Conservation (phyloP, 2,329 filamentous ascomycete genomes). For the Exophiala aquamarina region DNA sequence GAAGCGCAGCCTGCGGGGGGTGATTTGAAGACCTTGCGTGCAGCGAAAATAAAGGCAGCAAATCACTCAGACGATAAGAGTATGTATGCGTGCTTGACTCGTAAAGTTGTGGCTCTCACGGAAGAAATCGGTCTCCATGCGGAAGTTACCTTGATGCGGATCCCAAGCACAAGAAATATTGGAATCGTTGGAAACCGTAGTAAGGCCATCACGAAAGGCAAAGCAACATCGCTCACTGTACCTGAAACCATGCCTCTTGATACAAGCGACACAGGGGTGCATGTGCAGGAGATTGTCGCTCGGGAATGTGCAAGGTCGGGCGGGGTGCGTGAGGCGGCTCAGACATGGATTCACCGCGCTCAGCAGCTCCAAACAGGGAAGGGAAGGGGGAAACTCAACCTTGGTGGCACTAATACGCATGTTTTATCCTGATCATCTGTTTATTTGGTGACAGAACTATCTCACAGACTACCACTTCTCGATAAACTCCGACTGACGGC, state of each 20-base stretch:
- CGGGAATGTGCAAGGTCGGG: slow-evolving; percentile 48
- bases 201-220: neutral
- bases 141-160: slow-evolving; percentile 83
- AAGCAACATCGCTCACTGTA: neutral
- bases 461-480: slow-evolving; percentile 21
- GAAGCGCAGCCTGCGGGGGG: slow-evolving; percentile 37
- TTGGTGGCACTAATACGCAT: slow-evolving; percentile 9
- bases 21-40: slow-evolving; percentile 41
- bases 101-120: slow-evolving; percentile 71
- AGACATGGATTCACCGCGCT: slow-evolving; percentile 54
- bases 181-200: slow-evolving; percentile 68
- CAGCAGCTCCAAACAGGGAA: slow-evolving; percentile 47
- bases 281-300: slow-evolving; percentile 62
- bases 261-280: slow-evolving; percentile 36
- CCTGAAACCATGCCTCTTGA: neutral
- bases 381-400: slow-evolving; percentile 38
- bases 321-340: slow-evolving; percentile 44
- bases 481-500: slow-evolving; percentile 23
- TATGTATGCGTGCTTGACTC: slow-evolving; percentile 79
- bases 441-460: neutral
- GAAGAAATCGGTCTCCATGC: slow-evolving; percentile 70
- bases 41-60: slow-evolving; percentile 34
- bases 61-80: slow-evolving; percentile 54
- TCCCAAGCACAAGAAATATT: slow-evolving; percentile 87
- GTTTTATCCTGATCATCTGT: neutral